Evolutionary conservation across 768 basidiomycete genomes (phyloP).

Genomic region (Suillus discolor): DNA sequence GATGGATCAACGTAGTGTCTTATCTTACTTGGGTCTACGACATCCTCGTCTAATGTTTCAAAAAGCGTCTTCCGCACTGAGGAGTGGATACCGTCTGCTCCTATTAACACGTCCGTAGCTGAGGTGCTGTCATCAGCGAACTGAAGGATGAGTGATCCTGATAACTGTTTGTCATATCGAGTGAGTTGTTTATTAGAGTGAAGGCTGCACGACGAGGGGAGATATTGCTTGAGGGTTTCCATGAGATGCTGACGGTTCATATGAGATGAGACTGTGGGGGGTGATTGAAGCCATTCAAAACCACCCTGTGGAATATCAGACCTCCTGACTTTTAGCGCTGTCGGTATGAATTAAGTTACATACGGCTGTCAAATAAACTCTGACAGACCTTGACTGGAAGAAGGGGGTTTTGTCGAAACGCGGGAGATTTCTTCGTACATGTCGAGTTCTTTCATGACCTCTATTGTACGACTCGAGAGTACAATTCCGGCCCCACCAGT

Average conservation of each 20-base stretch:
- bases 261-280: background rate
- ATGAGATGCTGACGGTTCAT: slow-evolving; percentile 32
- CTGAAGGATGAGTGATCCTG: slow-evolving; percentile 18
- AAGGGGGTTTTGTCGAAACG: slow-evolving; percentile 18
- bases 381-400: slow-evolving; percentile 6
- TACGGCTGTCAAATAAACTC: background rate
- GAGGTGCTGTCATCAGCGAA: slow-evolving; percentile 37
- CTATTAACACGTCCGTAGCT: slow-evolving; percentile 42
- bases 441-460: slow-evolving; percentile 42
- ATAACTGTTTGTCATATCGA: slow-evolving; percentile 19
- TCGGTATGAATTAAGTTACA: background rate
- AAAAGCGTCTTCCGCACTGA: slow-evolving; percentile 17
- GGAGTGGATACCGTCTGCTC: slow-evolving; percentile 42
- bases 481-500: slow-evolving; percentile 42
- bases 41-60: slow-evolving; percentile 23
- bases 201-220: slow-evolving; percentile 20
- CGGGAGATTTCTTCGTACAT: slow-evolving; percentile 26
- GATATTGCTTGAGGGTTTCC: slow-evolving; percentile 20
- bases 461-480: slow-evolving; percentile 49
- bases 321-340: slow-evolving; percentile 1
- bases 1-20: slow-evolving; percentile 23
- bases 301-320: slow-evolving; percentile 9
- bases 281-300: slow-evolving; percentile 10
- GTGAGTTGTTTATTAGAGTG: slow-evolving; percentile 36
- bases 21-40: slow-evolving; percentile 18